A percentile compares a stretch with the other conserved stretches of the same genome.
phyloP scores from a whole-genome alignment of 164 flowering plant species.

The Santalum album region DNA sequence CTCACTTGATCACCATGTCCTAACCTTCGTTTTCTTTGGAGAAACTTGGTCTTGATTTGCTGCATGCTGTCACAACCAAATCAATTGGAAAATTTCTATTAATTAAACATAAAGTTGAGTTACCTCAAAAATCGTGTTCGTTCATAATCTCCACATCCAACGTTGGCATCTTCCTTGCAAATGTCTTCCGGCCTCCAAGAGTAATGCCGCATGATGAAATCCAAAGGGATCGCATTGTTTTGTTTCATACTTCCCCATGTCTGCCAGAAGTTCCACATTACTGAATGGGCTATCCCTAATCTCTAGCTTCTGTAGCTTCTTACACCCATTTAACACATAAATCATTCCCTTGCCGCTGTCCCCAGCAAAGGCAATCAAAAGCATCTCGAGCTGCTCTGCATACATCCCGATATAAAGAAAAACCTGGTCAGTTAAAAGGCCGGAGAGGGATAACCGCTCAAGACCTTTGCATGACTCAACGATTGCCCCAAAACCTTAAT shows the following conservation, averaged over 20 bases:
- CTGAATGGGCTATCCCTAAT: slow-evolving; percentile 87
- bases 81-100: no score
- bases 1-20: no score
- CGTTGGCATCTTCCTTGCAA: slow-evolving; percentile 64
- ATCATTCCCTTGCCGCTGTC: slow-evolving; percentile 77
- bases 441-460: slow-evolving; percentile 65
- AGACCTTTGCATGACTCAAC: slow-evolving; percentile 73
- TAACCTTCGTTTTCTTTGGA: no score
- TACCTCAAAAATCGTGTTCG: no score
- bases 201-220: slow-evolving; percentile 90
- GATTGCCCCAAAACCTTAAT: slow-evolving; percentile 91
- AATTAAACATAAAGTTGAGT: no score
- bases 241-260: slow-evolving; percentile 84
- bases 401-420: slow-evolving; percentile 84
- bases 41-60: no score
- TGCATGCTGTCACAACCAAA: no score
- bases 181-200: slow-evolving; percentile 63
- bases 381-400: slow-evolving; percentile 89
- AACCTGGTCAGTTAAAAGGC: slow-evolving; percentile 73
- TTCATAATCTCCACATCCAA: slow-evolving; percentile 87
- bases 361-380: slow-evolving; percentile 87
- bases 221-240: slow-evolving; percentile 99
- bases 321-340: slow-evolving; percentile 81
- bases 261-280: slow-evolving; percentile 55
- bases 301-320: slow-evolving; percentile 73